Evolutionary conservation across 78 protist genomes (phyloP), one percentile per base, ranked within the genome.

Genomic region (Dictyostelium brefeldianum): DNA sequence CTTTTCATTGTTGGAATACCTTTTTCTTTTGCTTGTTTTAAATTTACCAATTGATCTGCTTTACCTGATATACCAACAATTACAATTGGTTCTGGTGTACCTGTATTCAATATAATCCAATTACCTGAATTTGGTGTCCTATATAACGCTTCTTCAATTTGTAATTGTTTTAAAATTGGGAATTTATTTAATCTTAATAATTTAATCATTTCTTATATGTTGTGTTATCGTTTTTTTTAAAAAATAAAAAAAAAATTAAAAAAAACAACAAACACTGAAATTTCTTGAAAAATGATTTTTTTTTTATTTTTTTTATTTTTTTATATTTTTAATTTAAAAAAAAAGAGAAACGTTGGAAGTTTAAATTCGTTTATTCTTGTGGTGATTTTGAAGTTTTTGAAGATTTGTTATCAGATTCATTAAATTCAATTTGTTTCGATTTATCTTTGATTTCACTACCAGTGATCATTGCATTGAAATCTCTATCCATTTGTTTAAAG

Each of bases 21-120:
- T 46, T 27, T 47, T 2, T 48, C 14, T 31, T 46, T 27, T 10
- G 70, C 74, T 12, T 77, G 27, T 8, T 87, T 56, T 18, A 87
- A 59, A 77, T 87, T 22, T 15, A 87, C 92, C 2, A 87, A 22
- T 75, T 64, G 56, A 62, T 87, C 92, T 12, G 81, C 77, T 64
- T 50, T 74, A 6, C 92, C 92, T 2, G 84, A 46, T 56, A 62
- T 36, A 25, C 92, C 92, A 27, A 87, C 69, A 15, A 87, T 48
- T 14, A 87, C 62, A 12, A 64, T 87, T 59, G 92, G 92, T 14
- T 74, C 83, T 0, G 83, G 82, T 43, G 92, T 87, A 9, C 92
- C 92, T 50, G 75, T 51, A 50, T 87, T 87, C 8, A 87, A 47
- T 4, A 87, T 77, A 8, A 87, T 17, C 92, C 92, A 87, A 64